Evolutionary conservation across 179 eudicot genomes (phyloP).

Genomic region (Camellia oleifera): DNA sequence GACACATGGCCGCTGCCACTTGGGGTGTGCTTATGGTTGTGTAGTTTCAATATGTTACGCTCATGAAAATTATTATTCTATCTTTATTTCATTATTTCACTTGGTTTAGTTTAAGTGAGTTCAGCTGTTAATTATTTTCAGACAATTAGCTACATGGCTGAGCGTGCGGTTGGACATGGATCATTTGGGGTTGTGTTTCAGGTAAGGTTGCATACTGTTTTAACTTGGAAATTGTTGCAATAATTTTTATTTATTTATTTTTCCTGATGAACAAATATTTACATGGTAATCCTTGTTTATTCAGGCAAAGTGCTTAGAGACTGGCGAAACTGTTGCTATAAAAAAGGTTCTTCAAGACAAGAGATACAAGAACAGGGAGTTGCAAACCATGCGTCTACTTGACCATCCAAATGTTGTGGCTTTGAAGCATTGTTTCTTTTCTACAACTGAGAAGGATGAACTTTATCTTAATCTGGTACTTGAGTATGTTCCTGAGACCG

Average conservation of each 20-base stretch:
- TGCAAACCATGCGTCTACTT: slow-evolving; percentile 66
- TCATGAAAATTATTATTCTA: background rate
- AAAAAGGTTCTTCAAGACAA: slow-evolving; percentile 81
- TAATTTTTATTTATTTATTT: background rate
- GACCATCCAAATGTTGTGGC: slow-evolving; percentile 70
- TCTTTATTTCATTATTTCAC: background rate
- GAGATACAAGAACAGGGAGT: slow-evolving; percentile 73
- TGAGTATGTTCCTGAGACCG: slow-evolving; percentile 74
- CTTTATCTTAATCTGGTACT: slow-evolving; percentile 64
- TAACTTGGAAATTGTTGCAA: background rate
- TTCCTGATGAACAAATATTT: background rate
- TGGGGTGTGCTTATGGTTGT: background rate
- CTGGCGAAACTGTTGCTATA: slow-evolving; percentile 74
- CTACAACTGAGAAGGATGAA: slow-evolving; percentile 63
- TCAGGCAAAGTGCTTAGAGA: slow-evolving; percentile 71
- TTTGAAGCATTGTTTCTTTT: slow-evolving; percentile 66
- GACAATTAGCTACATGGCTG: slow-evolving; percentile 79
- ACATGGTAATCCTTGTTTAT: background rate
- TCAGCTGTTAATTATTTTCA: slow-evolving; percentile 17
- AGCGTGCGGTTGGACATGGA: slow-evolving; percentile 70
- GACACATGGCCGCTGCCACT: background rate
- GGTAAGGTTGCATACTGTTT: slow-evolving; percentile 24
- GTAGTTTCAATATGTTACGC: background rate
- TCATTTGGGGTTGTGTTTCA: slow-evolving; percentile 74
- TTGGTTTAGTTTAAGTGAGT: background rate